Evolutionary conservation across 495 filamentous ascomycete genomes (phyloP).

Genomic region (Emericellopsis terricola): DNA sequence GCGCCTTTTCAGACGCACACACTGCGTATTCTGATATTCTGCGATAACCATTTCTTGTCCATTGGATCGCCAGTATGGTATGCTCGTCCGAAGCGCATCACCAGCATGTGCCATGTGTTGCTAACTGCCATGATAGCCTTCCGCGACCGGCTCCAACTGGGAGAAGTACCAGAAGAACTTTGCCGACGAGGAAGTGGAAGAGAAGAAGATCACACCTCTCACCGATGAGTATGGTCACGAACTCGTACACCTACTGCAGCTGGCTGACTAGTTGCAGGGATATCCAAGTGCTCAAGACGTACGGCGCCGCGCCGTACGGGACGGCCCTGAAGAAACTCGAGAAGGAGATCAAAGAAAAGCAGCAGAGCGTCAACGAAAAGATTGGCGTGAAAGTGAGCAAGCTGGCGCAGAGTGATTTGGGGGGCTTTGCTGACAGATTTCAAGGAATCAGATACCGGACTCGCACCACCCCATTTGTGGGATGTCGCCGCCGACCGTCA

Average conservation of each 20-base stretch:
- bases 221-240: constrained; percentile 91
- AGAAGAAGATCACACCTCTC: constrained; percentile 98
- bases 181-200: constrained; percentile 87
- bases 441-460: constrained; percentile 96
- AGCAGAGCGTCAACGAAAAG: constrained; percentile 94
- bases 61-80: no score
- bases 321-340: constrained; percentile 86
- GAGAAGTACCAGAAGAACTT: constrained; percentile 97
- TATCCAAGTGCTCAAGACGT: constrained; percentile 97
- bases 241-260: no score
- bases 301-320: constrained; percentile 91
- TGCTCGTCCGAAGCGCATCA: no score
- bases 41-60: neutral
- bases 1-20: neutral
- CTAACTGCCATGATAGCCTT: no score
- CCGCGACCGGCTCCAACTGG: constrained; percentile 84
- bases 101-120: no score
- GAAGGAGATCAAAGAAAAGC: constrained; percentile 95
- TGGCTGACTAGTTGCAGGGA: constrained; percentile 47
- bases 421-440: no score
- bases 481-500: constrained; percentile 94
- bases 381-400: constrained; percentile 48
- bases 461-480: constrained; percentile 96
- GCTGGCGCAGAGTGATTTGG: no score
- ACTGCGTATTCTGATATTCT: neutral